Conservation (phyloP, 805 yeast species). For the Danielia reshetovae region DNA sequence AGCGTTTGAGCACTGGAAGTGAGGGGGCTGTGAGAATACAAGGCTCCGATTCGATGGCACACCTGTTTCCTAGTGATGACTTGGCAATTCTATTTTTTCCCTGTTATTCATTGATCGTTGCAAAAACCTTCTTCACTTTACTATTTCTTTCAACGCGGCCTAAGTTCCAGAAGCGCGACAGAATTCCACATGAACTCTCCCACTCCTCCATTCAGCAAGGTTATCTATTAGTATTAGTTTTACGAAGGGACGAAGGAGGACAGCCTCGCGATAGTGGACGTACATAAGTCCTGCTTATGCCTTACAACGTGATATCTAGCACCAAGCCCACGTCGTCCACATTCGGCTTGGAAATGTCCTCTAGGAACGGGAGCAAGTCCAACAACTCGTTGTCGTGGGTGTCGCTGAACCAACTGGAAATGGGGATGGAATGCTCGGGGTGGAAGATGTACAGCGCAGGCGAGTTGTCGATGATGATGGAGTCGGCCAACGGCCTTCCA, state of each 20-base stretch:
- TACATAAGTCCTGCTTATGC: conserved; percentile 20
- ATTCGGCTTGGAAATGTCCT: conserved; percentile 67
- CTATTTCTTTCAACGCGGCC: too few relatives aligned
- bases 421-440: conserved; percentile 96
- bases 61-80: too few relatives aligned
- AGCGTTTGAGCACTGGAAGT: too few relatives aligned
- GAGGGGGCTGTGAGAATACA: too few relatives aligned
- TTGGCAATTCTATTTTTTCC: too few relatives aligned
- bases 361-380: conserved; percentile 86
- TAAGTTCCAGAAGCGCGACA: too few relatives aligned
- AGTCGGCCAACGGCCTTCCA: conserved; percentile 84
- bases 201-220: neutral
- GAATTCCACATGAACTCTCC: neutral
- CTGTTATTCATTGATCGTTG: too few relatives aligned
- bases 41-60: too few relatives aligned
- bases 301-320: conserved; percentile 63
- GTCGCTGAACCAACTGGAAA: conserved; percentile 97
- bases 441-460: conserved; percentile 98
- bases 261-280: too few relatives aligned
- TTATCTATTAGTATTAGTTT: conserved; percentile 1
- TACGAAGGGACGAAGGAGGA: neutral
- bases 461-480: conserved; percentile 91
- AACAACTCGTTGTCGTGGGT: conserved; percentile 93
- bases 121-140: too few relatives aligned
- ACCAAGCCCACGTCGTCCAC: conserved; percentile 86